Base-by-base conservation (phyloP, 352 stramenopile genomes). In the Aphanomyces euteiches region DNA sequence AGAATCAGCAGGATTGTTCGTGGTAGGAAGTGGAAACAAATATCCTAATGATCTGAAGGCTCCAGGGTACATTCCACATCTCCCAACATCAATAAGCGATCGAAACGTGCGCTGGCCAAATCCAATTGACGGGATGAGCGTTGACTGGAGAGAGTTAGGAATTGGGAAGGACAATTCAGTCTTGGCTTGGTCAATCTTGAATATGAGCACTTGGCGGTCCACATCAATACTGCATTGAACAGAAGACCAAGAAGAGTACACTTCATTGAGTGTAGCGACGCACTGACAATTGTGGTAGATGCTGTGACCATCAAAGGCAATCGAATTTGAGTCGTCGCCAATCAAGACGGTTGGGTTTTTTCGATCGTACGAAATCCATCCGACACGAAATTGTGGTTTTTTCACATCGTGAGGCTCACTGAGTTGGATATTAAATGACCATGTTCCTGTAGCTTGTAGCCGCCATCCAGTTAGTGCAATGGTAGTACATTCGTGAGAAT, bases 221-320 rank as follows among this genome's bases (percentile, higher is more conserved):
- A 58, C 19, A 28, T 36, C 21, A 28, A 58, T 10, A 10, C 10
- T 17, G 50, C 50, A 58, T 36, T 19, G 8, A 8, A 58, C 50
- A 28, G 8, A 10, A 28, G 50, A 19, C 50, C 50, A 58, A 58
- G 50, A 19, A 1, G 50, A 17, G 17, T 37, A 12, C 15, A 28
- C 17, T 10, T 17, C 10, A 12, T 17, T 12, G 13, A 58, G 21
- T 36, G 50, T 12, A 10, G 7, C 50, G 17, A 58, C 36, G 50
- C 50, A 58, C 17, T 58, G 50, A 36, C 3, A 58, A 41, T 69
- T 36, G 61, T 37, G 45, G 61, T 59, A 69, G 13, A 69, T 19
- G 15, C 12, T 15, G n/a, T 19, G 7, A 4, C 61, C 61, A 38
- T 69, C 61, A 69, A 69, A 69, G 45, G 41, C 61, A 47, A 69